Evolutionary conservation across 2,329 filamentous ascomycete genomes (phyloP), one percentile per base, ranked within the genome.

Genomic region (Aspergillus udagawae): DNA sequence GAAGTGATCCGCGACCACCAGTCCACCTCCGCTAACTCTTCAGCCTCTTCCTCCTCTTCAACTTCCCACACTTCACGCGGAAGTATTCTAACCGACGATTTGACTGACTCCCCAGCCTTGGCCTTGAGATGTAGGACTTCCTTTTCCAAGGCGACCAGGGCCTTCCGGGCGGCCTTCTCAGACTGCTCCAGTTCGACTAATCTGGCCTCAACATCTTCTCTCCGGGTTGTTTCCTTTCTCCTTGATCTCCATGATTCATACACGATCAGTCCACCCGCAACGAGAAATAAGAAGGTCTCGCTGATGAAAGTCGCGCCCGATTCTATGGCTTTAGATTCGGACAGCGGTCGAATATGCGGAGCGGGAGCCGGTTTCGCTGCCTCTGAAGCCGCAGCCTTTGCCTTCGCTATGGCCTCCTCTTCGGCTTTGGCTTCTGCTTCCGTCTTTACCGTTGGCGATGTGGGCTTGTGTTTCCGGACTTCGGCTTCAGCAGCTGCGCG

Each of bases 241-340:
- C 84, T 77, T 29, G 83, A 82, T 54, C 86, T 75, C 79, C 80
- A 84, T 21, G 82, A 80, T 66, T 89, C 86, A 53, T 84, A 84
- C 0, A 88, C 70, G 48, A 89, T 84, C 58, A 88, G 71, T 0
- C 82, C 76, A 5, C 83, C 85, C 1, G 83, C 86, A 12, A 89
- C 86, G 3, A 80, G 64, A 63, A 89, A 88, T 42, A 89, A 78
- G 67, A 89, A 89, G 0, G 83, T 74, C 66, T 89, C 86, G 32
- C 84, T 84, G 51, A 87, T 86, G 65, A 89, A 89, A 60, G 86
- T 88, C 3, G 86, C 86, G 3, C 86, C 86, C 41, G 83, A 82
- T 67, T 89, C 86, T 54, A 89, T 88, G 0, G 86, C 86, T 65
- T 88, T 87, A 12, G 83, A 80, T 68, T 89, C 86, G 2, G 83